Base-by-base conservation (phyloP, 768 basidiomycete genomes). In the Lanmaoa pseudosensibilis region DNA sequence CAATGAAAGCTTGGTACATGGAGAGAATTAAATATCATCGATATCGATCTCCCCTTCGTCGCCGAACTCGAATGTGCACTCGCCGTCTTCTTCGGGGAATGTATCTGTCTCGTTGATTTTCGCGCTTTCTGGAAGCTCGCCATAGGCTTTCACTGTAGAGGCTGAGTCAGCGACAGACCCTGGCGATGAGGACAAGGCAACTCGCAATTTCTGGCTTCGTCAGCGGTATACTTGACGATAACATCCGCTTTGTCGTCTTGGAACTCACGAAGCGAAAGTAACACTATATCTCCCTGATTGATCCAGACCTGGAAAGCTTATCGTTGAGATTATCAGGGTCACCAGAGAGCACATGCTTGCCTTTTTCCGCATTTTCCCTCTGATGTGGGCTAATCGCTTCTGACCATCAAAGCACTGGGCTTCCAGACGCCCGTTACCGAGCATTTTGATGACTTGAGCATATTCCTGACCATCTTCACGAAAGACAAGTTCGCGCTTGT, bases 281-380 rank as follows among this genome's bases (percentile, higher is more conserved):
- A 78, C 50, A 98, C 86, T 68, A 98, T 98, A 69, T 98, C 96
- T 67, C 96, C 96, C 67, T 97, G 93, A 72, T 96, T 97, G 71
- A 98, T 98, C 96, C 96, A 98, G 68, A 98, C 94, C 95, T 98
- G 54, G 34, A 23, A 56, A 21, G 46, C 16, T 16, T 27, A 32
- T 27, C 50, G 57, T 58, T 61, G 36, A 54, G 27, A 37, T 21
- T 19, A 63, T 21, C 6, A 15, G 50, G 10, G 43, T 23, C 2
- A 4, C 5, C 8, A 21, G 30, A 55, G 12, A 13, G 19, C 4
- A 25, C 11, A 32, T 7, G 73, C 84, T 58, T 63, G 89, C 96
- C 90, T 99, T 99, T 78, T 98, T 99, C 65, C 97, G 79, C 96
- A 99, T 95, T 79, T 98, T 98, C 38, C 97, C 97, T 76, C 97